phyloP scores from a whole-genome alignment of 805 yeast genomes.

The Ogataea haglerorum region DNA sequence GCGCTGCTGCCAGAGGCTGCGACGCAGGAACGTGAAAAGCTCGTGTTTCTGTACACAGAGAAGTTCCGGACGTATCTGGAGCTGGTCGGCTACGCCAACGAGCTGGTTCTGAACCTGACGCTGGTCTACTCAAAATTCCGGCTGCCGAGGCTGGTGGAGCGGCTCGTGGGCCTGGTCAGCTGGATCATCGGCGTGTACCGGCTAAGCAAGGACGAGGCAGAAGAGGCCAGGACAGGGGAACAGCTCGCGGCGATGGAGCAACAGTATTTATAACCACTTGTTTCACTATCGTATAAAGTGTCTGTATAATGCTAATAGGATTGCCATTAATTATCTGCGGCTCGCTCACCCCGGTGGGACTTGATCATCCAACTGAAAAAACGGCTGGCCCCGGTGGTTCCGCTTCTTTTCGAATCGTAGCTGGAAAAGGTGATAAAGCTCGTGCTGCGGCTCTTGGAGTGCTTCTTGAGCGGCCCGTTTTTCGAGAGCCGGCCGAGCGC shows the following conservation, averaged over 20 bases:
- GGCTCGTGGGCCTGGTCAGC: constrained; percentile 25
- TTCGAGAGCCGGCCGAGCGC: constrained; percentile 8
- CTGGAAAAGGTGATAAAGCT: constrained; percentile 7
- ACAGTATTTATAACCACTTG: constrained; percentile 4
- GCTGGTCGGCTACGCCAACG: constrained; percentile 30
- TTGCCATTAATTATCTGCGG: constrained; percentile 2
- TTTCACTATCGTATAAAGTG: constrained; percentile 2
- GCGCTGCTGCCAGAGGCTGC: not conserved
- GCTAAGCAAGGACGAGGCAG: constrained; percentile 27
- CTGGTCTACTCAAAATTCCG: constrained; percentile 21
- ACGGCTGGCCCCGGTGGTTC: constrained; percentile 3
- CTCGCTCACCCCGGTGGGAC: constrained; percentile 11
- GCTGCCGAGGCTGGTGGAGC: constrained; percentile 22
- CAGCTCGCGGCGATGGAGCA: constrained; percentile 3
- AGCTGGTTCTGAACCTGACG: constrained; percentile 28
- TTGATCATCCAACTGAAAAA: constrained; percentile 19
- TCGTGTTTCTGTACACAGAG: constrained; percentile 23
- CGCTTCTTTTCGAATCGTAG: not conserved
- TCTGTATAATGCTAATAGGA: constrained; percentile 7
- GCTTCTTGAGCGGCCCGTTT: not conserved
- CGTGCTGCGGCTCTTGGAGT: constrained; percentile 16
- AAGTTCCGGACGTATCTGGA: constrained; percentile 27
- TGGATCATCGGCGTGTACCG: constrained; percentile 32
- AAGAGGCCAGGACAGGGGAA: constrained; percentile 15
- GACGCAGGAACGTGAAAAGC: constrained; percentile 15